Percentiles rank a stretch among this genome's conserved stretches.
phyloP scores from a whole-genome alignment of 495 filamentous ascomycete species.

The Hypoxylon subgilvum region DNA sequence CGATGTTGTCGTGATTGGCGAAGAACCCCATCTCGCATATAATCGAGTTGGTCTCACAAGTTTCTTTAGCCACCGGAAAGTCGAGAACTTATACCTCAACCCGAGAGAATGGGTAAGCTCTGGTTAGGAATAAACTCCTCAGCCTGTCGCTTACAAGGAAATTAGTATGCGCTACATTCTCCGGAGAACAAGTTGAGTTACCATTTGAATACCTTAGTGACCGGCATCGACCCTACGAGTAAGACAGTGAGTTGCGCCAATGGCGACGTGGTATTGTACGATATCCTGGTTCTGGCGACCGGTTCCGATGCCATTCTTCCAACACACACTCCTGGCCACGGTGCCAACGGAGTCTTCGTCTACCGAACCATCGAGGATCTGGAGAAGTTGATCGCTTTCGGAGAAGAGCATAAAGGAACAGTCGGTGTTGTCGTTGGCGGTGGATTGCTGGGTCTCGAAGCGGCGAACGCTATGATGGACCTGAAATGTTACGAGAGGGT shows the following conservation, averaged over 20 bases:
- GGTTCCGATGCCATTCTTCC: slow-evolving; percentile 90
- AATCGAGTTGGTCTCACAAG: slow-evolving; percentile 94
- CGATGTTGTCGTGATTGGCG: slow-evolving; percentile 88
- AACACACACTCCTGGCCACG: slow-evolving; percentile 77
- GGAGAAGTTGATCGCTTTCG: slow-evolving; percentile 78
- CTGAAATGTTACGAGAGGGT: slow-evolving; percentile 78
- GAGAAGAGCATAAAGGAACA: slow-evolving; percentile 67
- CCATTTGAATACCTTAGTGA: slow-evolving; percentile 82
- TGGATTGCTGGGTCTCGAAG: slow-evolving; percentile 87
- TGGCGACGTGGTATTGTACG: slow-evolving; percentile 76
- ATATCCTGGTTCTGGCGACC: slow-evolving; percentile 88
- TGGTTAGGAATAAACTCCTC: background rate
- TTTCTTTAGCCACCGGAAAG: slow-evolving; percentile 89
- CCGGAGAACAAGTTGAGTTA: slow-evolving; percentile 75
- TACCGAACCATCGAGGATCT: slow-evolving; percentile 90
- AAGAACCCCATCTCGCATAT: slow-evolving; percentile 90
- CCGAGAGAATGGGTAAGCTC: slow-evolving; percentile 81
- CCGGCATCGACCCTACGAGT: slow-evolving; percentile 65
- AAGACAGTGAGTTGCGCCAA: slow-evolving; percentile 76
- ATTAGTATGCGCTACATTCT: slow-evolving; percentile 40
- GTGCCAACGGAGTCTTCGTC: slow-evolving; percentile 91
- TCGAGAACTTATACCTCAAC: slow-evolving; percentile 90
- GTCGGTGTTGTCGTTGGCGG: slow-evolving; percentile 87
- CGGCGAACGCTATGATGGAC: slow-evolving; percentile 95
- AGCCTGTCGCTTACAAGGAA: background rate